These are phyloP conservation scores for Boechera divaricarpa DNA, from an alignment of 345 rosid species.

Conservation along the genomic window DNA sequence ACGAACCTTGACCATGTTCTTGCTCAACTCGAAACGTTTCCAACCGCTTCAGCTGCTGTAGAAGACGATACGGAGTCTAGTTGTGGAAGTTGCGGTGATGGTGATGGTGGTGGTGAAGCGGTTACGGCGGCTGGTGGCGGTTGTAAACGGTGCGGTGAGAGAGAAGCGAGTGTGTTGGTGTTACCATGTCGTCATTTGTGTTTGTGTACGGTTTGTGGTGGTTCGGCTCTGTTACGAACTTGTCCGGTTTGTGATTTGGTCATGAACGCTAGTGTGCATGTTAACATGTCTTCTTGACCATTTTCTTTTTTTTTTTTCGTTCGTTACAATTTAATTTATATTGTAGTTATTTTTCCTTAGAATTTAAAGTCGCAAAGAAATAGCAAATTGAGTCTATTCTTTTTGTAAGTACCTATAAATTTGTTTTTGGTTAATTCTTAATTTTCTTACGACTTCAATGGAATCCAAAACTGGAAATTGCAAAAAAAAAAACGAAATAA, in stretches of 20 bases:
- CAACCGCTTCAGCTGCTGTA: constrained; percentile 20
- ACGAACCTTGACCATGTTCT: constrained; percentile 63
- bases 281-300: constrained; percentile 55
- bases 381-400: background rate
- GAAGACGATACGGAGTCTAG: constrained; percentile 64
- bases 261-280: constrained; percentile 68
- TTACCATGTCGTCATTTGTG: constrained; percentile 90
- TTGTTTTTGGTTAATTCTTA: constrained; percentile 2
- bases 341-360: background rate
- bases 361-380: background rate
- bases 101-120: constrained; percentile 30
- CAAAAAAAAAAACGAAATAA: background rate
- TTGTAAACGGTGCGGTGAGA: constrained; percentile 70
- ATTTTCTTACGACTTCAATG: constrained; percentile 15
- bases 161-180: constrained; percentile 73
- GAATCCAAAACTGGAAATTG: background rate
- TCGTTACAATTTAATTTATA: constrained; percentile 2
- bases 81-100: constrained; percentile 64
- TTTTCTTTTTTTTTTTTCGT: background rate
- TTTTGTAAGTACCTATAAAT: constrained; percentile 20
- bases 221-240: constrained; percentile 55
- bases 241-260: constrained; percentile 59
- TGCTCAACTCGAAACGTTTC: constrained; percentile 59
- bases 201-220: constrained; percentile 74
- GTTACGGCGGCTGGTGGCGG: constrained; percentile 24